These are phyloP conservation scores for Breviolum minutum DNA, from an alignment of 73 alveolate species.

Conservation along the genomic window DNA sequence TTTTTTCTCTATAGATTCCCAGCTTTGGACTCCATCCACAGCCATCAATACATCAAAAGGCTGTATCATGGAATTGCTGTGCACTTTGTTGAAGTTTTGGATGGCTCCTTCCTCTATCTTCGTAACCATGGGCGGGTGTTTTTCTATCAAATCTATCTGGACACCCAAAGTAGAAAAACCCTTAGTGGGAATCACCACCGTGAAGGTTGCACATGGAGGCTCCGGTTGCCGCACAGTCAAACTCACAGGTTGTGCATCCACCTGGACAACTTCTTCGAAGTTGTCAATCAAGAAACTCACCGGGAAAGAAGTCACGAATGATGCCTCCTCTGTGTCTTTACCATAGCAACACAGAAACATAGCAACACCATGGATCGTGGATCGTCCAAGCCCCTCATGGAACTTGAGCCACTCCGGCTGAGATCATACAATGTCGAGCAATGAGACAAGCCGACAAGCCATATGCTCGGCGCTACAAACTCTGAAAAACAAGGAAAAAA, in stretches of 20 bases:
- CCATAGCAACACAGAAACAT: too few species aligned
- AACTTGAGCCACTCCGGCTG: too few species aligned
- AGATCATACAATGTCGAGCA: too few species aligned
- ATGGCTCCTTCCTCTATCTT: background rate
- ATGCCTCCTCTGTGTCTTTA: too few species aligned
- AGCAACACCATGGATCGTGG: too few species aligned
- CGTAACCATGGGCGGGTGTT: background rate
- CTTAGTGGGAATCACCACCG: slow-evolving; percentile 1
- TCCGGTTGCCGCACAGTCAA: too few species aligned
- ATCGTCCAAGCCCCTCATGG: too few species aligned
- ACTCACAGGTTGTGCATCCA: too few species aligned
- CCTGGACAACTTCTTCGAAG: too few species aligned
- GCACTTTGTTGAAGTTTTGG: background rate
- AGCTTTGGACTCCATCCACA: background rate
- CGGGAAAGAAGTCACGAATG: too few species aligned
- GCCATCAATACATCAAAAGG: slow-evolving; percentile 25
- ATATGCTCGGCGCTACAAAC: background rate
- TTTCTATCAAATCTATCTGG: background rate
- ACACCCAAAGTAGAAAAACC: background rate
- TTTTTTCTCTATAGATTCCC: background rate
- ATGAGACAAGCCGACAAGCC: background rate
- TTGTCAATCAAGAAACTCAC: too few species aligned
- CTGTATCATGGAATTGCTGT: background rate
- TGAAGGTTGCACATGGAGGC: background rate
- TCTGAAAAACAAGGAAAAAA: background rate